phyloP scores from a whole-genome alignment of 257 asterid genomes.

The Misopates orontium region DNA sequence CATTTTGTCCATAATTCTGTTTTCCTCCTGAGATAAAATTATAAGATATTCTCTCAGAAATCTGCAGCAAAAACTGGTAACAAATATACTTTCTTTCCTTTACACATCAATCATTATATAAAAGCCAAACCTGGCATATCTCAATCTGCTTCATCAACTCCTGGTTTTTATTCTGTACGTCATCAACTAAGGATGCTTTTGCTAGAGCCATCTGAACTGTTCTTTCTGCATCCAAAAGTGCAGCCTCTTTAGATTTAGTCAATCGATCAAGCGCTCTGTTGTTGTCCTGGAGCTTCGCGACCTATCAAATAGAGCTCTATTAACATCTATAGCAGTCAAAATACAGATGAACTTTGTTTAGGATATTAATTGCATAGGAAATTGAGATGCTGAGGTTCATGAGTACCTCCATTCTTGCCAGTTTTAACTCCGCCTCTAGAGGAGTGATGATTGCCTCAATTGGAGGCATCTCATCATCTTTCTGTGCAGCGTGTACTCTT shows the following conservation, averaged over 20 bases:
- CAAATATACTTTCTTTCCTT: slow-evolving; percentile 2
- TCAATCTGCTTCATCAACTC: slow-evolving; percentile 82
- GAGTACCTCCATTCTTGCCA: slow-evolving; percentile 76
- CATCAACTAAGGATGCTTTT: slow-evolving; percentile 91
- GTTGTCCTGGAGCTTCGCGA: slow-evolving; percentile 86
- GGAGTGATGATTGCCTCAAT: slow-evolving; percentile 93
- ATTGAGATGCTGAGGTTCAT: slow-evolving; percentile 14
- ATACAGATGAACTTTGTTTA: neutral
- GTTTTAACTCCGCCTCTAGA: slow-evolving; percentile 88
- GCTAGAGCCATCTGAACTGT: slow-evolving; percentile 83
- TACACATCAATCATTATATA: slow-evolving; percentile 23
- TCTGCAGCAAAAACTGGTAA: slow-evolving; percentile 21
- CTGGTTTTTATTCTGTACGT: slow-evolving; percentile 84
- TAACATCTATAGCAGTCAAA: slow-evolving; percentile 15
- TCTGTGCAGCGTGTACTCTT: slow-evolving; percentile 91
- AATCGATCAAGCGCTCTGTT: slow-evolving; percentile 91
- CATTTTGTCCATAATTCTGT: slow-evolving; percentile 83
- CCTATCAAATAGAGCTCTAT: slow-evolving; percentile 40
- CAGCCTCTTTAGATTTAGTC: slow-evolving; percentile 92
- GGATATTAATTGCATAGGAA: slow-evolving; percentile 24
- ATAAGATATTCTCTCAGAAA: slow-evolving; percentile 26
- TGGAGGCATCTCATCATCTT: slow-evolving; percentile 96
- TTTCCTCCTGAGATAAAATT: slow-evolving; percentile 69
- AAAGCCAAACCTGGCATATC: slow-evolving; percentile 77
- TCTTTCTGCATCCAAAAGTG: slow-evolving; percentile 83